These are phyloP conservation scores for Sapria himalayana DNA, from an alignment of 345 rosid genomes.

Conservation along the genomic window DNA sequence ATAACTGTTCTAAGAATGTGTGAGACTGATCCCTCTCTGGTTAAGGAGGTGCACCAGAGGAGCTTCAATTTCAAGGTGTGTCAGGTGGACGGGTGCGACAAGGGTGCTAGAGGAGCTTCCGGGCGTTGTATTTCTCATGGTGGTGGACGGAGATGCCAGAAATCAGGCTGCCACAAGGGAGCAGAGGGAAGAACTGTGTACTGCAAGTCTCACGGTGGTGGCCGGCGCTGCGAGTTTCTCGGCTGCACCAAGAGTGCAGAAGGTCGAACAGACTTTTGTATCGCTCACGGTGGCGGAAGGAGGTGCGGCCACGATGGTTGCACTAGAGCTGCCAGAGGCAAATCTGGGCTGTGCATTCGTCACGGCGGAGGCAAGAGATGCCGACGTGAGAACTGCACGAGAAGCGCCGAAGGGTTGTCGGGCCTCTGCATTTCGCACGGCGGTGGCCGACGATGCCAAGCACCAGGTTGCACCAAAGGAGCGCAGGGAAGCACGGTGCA, in stretches of 20 bases:
- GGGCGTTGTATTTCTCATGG: conserved; percentile 96
- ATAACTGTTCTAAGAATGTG: conserved; percentile 46
- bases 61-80: conserved; percentile 43
- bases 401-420: conserved; percentile 91
- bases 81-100: conserved; percentile 85
- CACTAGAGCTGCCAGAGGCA: conserved; percentile 86
- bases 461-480: conserved; percentile 65
- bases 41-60: conserved; percentile 36
- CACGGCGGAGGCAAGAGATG: conserved; percentile 99
- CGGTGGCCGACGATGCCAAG: conserved; percentile 85
- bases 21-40: conserved; percentile 57
- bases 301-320: conserved; percentile 75
- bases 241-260: conserved; percentile 99
- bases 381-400: conserved; percentile 68
- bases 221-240: conserved; percentile 77
- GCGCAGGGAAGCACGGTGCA: conserved; percentile 98
- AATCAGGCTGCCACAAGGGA: conserved; percentile 76
- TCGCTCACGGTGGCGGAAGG: conserved; percentile 94
- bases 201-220: conserved; percentile 98
- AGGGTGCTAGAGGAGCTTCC: conserved; percentile 98
- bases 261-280: conserved; percentile 87
- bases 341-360: conserved; percentile 82
- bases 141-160: conserved; percentile 91
- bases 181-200: conserved; percentile 95
- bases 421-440: conserved; percentile 96